Evolutionary conservation across 768 basidiomycete species (phyloP).

Genomic region (Suillus variegatus): DNA sequence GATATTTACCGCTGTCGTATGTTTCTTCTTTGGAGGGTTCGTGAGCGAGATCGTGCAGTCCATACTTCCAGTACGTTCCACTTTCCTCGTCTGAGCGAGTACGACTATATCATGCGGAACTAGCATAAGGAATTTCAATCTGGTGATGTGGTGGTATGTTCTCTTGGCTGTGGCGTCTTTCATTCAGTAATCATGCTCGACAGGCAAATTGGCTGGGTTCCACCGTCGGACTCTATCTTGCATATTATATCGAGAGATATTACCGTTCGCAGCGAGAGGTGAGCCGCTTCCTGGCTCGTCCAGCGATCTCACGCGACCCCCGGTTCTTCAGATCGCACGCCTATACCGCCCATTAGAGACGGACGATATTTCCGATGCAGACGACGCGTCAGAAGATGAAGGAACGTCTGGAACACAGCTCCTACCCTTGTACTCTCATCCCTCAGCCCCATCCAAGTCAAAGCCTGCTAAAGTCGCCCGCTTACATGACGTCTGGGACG

Average conservation of each 20-base stretch:
- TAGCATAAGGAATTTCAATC: slow-evolving; percentile 74
- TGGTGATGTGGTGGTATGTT: slow-evolving; percentile 68
- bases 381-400: slow-evolving; percentile 46
- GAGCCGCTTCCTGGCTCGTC: slow-evolving; percentile 15
- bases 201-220: slow-evolving; percentile 84
- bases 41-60: slow-evolving; percentile 83
- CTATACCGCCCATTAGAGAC: slow-evolving; percentile 73
- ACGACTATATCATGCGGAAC: slow-evolving; percentile 7
- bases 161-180: slow-evolving; percentile 13
- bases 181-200: slow-evolving; percentile 11
- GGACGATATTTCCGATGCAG: slow-evolving; percentile 52
- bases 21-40: slow-evolving; percentile 80
- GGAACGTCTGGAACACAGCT: slow-evolving; percentile 50
- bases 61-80: slow-evolving; percentile 60
- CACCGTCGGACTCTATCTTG: slow-evolving; percentile 60
- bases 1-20: slow-evolving; percentile 67
- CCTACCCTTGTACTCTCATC: slow-evolving; percentile 49
- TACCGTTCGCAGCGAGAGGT: slow-evolving; percentile 83
- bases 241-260: slow-evolving; percentile 71
- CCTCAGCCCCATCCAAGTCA: slow-evolving; percentile 27
- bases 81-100: background rate
- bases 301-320: background rate
- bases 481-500: slow-evolving; percentile 73
- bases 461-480: slow-evolving; percentile 34
- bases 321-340: slow-evolving; percentile 59